Percentiles rank a stretch among this genome's conserved stretches.
These are phyloP conservation scores for Diaporthe sp. DNA, from an alignment of 2,329 filamentous ascomycete genomes.

Conservation along the genomic window DNA sequence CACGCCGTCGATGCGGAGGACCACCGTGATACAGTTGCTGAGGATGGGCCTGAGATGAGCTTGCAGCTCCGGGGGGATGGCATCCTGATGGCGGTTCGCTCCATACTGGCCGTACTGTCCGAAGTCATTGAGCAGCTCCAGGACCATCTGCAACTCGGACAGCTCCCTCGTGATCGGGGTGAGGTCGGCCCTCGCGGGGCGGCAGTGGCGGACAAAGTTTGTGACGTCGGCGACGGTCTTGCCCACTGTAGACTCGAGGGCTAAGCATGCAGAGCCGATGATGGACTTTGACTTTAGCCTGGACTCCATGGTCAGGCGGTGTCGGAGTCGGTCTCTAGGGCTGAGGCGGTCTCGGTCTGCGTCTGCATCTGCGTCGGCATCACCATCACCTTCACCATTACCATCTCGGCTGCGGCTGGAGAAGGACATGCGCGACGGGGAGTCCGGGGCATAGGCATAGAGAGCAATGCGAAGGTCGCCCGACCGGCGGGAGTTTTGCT, in stretches of 20 bases:
- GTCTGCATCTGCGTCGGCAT: neutral
- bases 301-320: slow-evolving; percentile 27
- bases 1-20: slow-evolving; percentile 37
- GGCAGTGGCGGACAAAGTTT: slow-evolving; percentile 43
- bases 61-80: slow-evolving; percentile 40
- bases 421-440: slow-evolving; percentile 1
- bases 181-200: slow-evolving; percentile 42
- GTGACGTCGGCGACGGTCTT: slow-evolving; percentile 41
- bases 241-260: slow-evolving; percentile 37
- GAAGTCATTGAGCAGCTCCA: slow-evolving; percentile 43
- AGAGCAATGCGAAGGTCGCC: neutral
- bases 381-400: neutral
- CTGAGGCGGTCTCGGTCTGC: neutral
- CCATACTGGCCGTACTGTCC: slow-evolving; percentile 27
- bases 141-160: slow-evolving; percentile 41
- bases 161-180: slow-evolving; percentile 42
- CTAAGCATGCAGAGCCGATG: slow-evolving; percentile 39
- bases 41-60: slow-evolving; percentile 41
- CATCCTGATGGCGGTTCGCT: neutral
- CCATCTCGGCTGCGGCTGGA: neutral
- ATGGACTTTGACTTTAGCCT: slow-evolving; percentile 33
- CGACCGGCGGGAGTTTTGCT: slow-evolving; percentile 26
- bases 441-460: neutral
- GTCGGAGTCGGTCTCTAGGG: neutral
- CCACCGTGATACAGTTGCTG: slow-evolving; percentile 40